phyloP scores from a whole-genome alignment of 2,329 filamentous ascomycete species.

The Cladosporium halotolerans region DNA sequence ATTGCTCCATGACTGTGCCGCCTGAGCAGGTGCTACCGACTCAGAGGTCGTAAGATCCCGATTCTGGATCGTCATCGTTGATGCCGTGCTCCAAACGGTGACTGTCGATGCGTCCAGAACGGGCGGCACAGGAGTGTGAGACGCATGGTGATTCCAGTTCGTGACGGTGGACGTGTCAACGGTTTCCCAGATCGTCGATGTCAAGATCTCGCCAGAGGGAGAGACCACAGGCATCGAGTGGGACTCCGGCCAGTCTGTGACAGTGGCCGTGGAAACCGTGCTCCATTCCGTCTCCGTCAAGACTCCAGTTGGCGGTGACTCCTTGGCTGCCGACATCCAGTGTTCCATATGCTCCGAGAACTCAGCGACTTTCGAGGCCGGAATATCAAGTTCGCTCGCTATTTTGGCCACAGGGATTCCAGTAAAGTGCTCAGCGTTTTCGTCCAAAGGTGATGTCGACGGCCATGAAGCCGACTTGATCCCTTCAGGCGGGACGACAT shows the following conservation, averaged over 20 bases:
- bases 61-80: background rate
- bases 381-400: constrained; percentile 17
- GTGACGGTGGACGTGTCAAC: constrained; percentile 1
- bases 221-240: background rate
- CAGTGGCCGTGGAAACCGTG: constrained; percentile 8
- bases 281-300: constrained; percentile 1
- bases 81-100: background rate
- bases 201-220: constrained; percentile 1
- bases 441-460: constrained; percentile 1
- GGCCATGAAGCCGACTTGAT: constrained; percentile 8
- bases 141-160: background rate
- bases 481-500: constrained; percentile 4
- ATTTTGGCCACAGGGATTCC: constrained; percentile 13
- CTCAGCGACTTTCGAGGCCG: background rate
- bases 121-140: background rate
- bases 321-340: background rate
- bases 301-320: background rate
- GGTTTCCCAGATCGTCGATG: background rate
- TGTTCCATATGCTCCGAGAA: background rate
- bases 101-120: background rate
- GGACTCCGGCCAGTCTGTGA: constrained; percentile 5
- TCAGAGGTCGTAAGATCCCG: background rate
- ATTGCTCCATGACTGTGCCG: background rate
- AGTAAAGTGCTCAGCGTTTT: background rate
- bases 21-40: background rate